Base-by-base conservation (phyloP, 768 basidiomycete genomes). In the Krasilnikovozyma curviuscula region DNA sequence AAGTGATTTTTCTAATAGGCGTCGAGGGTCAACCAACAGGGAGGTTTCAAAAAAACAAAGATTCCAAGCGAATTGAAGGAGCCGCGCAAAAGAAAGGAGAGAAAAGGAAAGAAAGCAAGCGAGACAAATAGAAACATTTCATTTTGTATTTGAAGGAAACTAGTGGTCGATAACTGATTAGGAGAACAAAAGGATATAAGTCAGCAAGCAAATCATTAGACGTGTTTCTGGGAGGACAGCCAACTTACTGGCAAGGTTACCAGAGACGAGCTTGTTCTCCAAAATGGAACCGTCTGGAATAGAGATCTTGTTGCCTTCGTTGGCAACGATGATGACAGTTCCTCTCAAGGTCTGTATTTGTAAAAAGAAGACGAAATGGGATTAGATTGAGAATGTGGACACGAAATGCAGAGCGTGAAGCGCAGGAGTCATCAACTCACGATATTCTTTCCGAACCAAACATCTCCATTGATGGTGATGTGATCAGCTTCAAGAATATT, bases 401-500 rank as follows among this genome's bases (percentile, higher is more conserved):
- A 19, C 8, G 14, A 9, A n/a, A 9, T 44, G n/a, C 9, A 8
- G 8, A 16, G 29, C 19, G 21, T 32, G 9, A 31, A 30, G 14
- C 43, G 43, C 43, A 16, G 30, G 24, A 44, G 8, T 9, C 25
- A 44, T n/a, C 12, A 33, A 24, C 30, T 31, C 13, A 37, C 55
- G 37, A 64, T 59, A 40, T 81, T 81, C 50, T 79, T 76, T 19
- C 85, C 85, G 63, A 91, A 86, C 69, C 78, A 76, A 29, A 89
- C 83, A 63, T 89, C 83, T 33, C 84, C 86, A 34, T 81, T 78
- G 33, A 93, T 83, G 9, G 89, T 93, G 66, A 93, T 71, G 66
- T 93, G 88, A 65, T 93, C 89, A 55, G 91, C 70, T 61, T 93
- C 88, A 52, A 83, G 67, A 55, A 93, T 81, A 60, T 76, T 75